Evolutionary conservation across 805 yeast genomes (phyloP).

Genomic region (Isabelozyma pseudorhagii): DNA sequence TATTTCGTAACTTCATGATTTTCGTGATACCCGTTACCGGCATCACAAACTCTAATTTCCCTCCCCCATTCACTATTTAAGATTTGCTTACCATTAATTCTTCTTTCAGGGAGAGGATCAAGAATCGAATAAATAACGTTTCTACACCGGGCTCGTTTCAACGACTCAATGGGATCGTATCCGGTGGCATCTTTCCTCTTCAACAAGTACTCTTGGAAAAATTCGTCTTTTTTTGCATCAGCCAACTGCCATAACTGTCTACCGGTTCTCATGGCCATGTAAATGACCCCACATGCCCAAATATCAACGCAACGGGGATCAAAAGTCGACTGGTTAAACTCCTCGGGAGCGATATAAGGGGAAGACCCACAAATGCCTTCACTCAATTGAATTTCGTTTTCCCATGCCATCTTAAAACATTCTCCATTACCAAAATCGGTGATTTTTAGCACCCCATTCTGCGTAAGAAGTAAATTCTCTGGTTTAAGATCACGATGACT

Average conservation of each 20-base stretch:
- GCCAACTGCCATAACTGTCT: conserved; percentile 91
- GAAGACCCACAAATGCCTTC: conserved; percentile 82
- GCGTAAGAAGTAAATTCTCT: conserved; percentile 74
- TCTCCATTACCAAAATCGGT: conserved; percentile 88
- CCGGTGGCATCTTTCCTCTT: conserved; percentile 83
- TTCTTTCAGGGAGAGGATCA: conserved; percentile 85
- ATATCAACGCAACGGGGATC: conserved; percentile 83
- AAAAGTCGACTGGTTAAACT: conserved; percentile 59
- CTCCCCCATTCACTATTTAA: conserved; percentile 95
- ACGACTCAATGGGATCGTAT: conserved; percentile 83
- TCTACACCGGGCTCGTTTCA: conserved; percentile 84
- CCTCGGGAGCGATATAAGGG: conserved; percentile 92
- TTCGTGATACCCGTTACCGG: conserved; percentile 45
- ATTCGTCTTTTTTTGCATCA: conserved; percentile 69
- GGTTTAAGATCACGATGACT: conserved; percentile 90
- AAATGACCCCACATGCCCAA: conserved; percentile 92
- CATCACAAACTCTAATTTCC: conserved; percentile 75
- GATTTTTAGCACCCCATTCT: conserved; percentile 70
- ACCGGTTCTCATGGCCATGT: conserved; percentile 93
- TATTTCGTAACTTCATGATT: neutral
- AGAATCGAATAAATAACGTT: conserved; percentile 90
- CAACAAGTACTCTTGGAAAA: conserved; percentile 67
- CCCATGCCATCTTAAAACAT: conserved; percentile 86
- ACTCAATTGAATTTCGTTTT: conserved; percentile 61
- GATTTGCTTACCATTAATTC: conserved; percentile 85